Conservation (phyloP, 1,284 basidiomycete genomes). For the Leccinum huronense region DNA sequence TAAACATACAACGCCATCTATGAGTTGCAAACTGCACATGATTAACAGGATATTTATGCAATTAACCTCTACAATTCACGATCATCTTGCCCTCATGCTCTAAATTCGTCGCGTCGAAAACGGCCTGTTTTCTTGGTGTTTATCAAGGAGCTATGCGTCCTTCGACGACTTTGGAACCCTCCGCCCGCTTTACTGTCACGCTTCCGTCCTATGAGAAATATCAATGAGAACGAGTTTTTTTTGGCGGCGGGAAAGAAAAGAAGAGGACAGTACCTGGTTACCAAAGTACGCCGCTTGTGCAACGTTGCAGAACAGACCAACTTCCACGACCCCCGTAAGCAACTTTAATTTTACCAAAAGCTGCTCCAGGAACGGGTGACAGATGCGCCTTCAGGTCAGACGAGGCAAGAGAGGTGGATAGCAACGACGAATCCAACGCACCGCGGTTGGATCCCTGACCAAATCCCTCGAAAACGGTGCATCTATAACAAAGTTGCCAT, state of each 20-base stretch:
- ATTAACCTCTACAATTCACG: background rate
- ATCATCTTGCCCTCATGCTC: background rate
- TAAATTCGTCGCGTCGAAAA: background rate
- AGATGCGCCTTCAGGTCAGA: conserved; percentile 1
- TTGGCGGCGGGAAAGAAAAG: background rate
- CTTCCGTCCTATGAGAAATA: conserved; percentile 29
- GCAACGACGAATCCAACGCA: conserved; percentile 36
- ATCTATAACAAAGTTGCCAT: conserved; percentile 94
- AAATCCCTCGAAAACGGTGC: conserved; percentile 75
- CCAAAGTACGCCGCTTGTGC: conserved; percentile 98
- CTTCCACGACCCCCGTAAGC: conserved; percentile 96
- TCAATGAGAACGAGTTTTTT: background rate
- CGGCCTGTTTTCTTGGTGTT: background rate
- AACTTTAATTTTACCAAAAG: conserved; percentile 77
- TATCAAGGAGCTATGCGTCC: conserved; percentile 19
- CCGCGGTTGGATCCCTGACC: conserved; percentile 70
- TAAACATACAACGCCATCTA: background rate
- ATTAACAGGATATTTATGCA: background rate
- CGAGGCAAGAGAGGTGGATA: background rate
- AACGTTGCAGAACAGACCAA: conserved; percentile 92
- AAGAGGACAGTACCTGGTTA: conserved; percentile 59
- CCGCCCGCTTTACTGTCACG: conserved; percentile 28
- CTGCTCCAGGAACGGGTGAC: conserved; percentile 37
- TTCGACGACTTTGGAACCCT: conserved; percentile 24
- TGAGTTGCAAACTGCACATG: conserved; percentile 3